These are phyloP conservation scores for Papilionanthe hybrid DNA, from an alignment of 116 monocot species.

Conservation along the genomic window DNA sequence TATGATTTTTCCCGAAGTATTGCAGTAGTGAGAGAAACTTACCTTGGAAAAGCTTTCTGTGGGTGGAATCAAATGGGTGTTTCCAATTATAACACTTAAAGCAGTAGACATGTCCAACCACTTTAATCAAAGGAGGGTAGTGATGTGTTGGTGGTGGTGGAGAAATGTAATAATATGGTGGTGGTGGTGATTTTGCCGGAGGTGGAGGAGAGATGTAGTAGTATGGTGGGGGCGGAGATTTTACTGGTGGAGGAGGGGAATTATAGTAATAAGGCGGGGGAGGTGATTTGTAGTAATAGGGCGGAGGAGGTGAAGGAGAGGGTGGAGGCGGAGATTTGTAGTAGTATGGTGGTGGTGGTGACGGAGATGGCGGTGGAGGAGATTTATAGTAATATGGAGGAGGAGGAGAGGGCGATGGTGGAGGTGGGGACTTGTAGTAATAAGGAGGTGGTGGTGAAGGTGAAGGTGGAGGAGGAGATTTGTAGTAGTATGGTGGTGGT, in stretches of 20 bases:
- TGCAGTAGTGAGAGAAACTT: background rate
- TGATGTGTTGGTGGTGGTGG: constrained; percentile 26
- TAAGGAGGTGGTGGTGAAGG: too few species aligned
- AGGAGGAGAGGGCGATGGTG: too few species aligned
- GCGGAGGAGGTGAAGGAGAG: constrained; percentile 18
- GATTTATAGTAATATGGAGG: too few species aligned
- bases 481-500: too few species aligned
- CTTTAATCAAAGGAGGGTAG: constrained; percentile 6
- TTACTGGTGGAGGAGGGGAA: constrained; percentile 11
- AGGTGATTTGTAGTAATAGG: constrained; percentile 19
- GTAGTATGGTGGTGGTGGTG: too few species aligned
- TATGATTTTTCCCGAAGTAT: too few species aligned
- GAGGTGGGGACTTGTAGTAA: too few species aligned
- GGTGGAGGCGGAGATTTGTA: constrained; percentile 16
- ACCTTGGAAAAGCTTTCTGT: constrained; percentile 23
- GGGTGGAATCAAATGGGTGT: constrained; percentile 3
- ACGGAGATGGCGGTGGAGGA: too few species aligned
- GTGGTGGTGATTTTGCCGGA: constrained; percentile 5
- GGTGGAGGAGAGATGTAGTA: constrained; percentile 32
- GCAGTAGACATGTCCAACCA: constrained; percentile 13
- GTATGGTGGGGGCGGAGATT: constrained; percentile 9
- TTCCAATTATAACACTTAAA: constrained; percentile 14
- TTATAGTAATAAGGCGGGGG: constrained; percentile 24
- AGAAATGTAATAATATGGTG: constrained; percentile 22
- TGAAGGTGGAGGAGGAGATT: too few species aligned